Percentiles rank a stretch among this genome's conserved stretches.
Evolutionary conservation across 176 grass and related monocot genomes (phyloP).

Genomic region (Rhipidocladum racemiflorum): DNA sequence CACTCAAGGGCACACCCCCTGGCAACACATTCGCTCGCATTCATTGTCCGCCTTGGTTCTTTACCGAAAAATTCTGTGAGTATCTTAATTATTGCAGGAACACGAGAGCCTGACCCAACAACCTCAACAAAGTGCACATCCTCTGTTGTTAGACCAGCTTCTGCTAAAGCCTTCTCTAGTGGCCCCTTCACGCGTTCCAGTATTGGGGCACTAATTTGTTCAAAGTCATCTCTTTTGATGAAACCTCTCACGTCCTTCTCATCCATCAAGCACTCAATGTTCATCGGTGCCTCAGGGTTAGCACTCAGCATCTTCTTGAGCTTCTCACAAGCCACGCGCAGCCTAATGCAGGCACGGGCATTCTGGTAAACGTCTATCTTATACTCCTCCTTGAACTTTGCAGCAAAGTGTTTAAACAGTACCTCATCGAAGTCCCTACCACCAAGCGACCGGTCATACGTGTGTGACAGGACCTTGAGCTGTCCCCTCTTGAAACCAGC

Average conservation of each 20-base stretch:
- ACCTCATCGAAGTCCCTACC: constrained; percentile 9
- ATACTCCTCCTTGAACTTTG: constrained; percentile 83
- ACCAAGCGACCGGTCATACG: neutral
- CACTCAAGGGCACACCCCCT: constrained; percentile 78
- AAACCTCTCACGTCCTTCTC: constrained; percentile 83
- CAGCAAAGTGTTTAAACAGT: constrained; percentile 62
- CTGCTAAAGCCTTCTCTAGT: constrained; percentile 63
- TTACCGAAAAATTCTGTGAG: constrained; percentile 79
- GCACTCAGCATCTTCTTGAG: constrained; percentile 86
- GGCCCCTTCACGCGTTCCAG: constrained; percentile 75
- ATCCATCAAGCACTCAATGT: constrained; percentile 94
- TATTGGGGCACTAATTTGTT: constrained; percentile 57
- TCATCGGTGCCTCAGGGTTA: constrained; percentile 76
- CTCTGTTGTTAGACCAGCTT: constrained; percentile 64
- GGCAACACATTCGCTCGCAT: constrained; percentile 88
- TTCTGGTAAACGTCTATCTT: constrained; percentile 92
- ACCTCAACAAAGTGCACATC: constrained; percentile 83
- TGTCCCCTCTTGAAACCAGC: neutral
- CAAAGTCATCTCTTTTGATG: constrained; percentile 90
- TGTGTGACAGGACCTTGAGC: neutral
- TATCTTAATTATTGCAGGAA: constrained; percentile 85
- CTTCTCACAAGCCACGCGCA: constrained; percentile 76
- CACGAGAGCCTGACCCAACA: constrained; percentile 87
- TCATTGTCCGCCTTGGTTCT: constrained; percentile 87
- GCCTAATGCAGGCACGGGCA: constrained; percentile 70